These are phyloP conservation scores for Scytalidium lignicola DNA, from an alignment of 2,329 filamentous ascomycete species.

Conservation along the genomic window DNA sequence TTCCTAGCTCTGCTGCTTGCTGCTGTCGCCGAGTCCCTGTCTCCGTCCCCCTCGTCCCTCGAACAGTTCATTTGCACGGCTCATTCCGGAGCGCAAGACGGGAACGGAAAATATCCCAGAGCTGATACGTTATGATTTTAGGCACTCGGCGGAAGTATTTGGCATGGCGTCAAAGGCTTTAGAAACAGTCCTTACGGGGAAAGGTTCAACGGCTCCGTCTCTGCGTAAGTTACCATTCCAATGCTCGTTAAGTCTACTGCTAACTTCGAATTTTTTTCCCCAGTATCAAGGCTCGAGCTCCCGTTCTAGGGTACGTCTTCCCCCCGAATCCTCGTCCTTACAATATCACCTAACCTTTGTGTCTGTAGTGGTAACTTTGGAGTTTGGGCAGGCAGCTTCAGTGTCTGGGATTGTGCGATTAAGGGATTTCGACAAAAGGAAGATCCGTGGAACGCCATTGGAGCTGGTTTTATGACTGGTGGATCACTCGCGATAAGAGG, in stretches of 20 bases:
- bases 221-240: slow-evolving; percentile 48
- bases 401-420: slow-evolving; percentile 91
- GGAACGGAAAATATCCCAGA: not conserved
- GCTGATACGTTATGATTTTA: slow-evolving; percentile 26
- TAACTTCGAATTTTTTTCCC: no score
- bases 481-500: slow-evolving; percentile 88
- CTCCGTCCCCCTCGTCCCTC: not conserved
- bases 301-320: slow-evolving; percentile 63
- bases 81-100: not conserved
- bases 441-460: slow-evolving; percentile 96
- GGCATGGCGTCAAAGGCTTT: slow-evolving; percentile 96
- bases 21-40: no score
- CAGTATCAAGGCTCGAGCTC: slow-evolving; percentile 88
- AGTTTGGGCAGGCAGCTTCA: slow-evolving; percentile 95
- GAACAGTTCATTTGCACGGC: not conserved
- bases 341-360: no score
- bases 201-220: slow-evolving; percentile 89
- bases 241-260: no score
- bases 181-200: slow-evolving; percentile 88
- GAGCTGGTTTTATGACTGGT: slow-evolving; percentile 94
- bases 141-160: slow-evolving; percentile 77
- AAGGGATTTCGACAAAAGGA: slow-evolving; percentile 96
- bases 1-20: no score
- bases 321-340: no score
- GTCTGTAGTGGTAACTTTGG: slow-evolving; percentile 74